A percentile compares a stretch with the other conserved stretches of the same genome.
phyloP scores from a whole-genome alignment of 106 monocot species.

The Xerophyta viscosa region DNA sequence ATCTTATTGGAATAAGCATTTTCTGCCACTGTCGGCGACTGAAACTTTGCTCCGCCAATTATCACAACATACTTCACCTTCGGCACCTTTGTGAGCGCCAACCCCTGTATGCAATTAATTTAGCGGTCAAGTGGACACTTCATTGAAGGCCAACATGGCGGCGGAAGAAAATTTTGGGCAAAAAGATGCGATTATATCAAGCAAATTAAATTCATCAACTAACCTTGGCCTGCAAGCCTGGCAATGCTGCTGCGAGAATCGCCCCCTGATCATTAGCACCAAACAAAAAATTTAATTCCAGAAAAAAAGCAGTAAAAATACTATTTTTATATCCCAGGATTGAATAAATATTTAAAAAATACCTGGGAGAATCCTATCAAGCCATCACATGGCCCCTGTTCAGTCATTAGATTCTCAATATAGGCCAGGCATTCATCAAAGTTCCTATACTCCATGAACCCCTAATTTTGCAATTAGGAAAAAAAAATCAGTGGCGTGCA shows the following conservation, averaged over 20 bases:
- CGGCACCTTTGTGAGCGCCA: slow-evolving; percentile 24
- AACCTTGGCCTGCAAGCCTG: slow-evolving; percentile 73
- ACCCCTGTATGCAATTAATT: no score
- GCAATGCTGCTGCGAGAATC: slow-evolving; percentile 73
- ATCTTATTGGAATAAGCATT: slow-evolving; percentile 20
- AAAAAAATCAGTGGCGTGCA: neutral
- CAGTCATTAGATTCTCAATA: slow-evolving; percentile 81
- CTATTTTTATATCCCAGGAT: neutral
- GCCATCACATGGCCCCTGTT: slow-evolving; percentile 91
- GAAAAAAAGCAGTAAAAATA: neutral
- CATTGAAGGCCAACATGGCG: no score
- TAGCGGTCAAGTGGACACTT: no score
- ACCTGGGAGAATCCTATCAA: slow-evolving; percentile 98
- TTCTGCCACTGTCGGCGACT: slow-evolving; percentile 16
- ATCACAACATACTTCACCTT: slow-evolving; percentile 32
- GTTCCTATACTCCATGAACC: slow-evolving; percentile 53
- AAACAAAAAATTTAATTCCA: neutral
- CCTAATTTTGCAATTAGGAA: slow-evolving; percentile 12
- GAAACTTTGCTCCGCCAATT: slow-evolving; percentile 32
- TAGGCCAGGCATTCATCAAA: slow-evolving; percentile 66
- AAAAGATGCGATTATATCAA: neutral
- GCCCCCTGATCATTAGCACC: slow-evolving; percentile 45
- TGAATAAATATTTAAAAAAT: neutral
- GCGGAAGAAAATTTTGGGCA: no score
- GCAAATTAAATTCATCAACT: neutral